A percentile compares a stretch with the other conserved stretches of the same genome.
These are phyloP conservation scores for Endocalyx cinctus DNA, from an alignment of 2,329 filamentous ascomycete species.

Conservation along the genomic window DNA sequence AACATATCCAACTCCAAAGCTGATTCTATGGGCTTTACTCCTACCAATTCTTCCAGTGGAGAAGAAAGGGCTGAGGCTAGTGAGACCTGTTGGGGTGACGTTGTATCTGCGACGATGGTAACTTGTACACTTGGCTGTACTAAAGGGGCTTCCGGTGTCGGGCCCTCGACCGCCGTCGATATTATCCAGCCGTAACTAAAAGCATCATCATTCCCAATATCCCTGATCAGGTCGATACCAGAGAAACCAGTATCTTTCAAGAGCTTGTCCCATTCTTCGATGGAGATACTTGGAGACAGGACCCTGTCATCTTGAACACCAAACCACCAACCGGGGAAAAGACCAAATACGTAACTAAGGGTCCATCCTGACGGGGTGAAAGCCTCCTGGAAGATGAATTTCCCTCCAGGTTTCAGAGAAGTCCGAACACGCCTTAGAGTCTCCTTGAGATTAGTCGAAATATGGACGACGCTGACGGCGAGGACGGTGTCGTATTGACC, in stretches of 20 bases:
- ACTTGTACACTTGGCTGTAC: no score
- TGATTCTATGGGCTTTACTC: no score
- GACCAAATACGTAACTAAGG: conserved; percentile 11
- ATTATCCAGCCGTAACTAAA: conserved; percentile 7
- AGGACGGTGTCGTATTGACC: conserved; percentile 11
- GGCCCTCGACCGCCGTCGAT: no score
- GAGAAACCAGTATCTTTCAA: conserved; percentile 9
- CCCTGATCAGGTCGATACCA: conserved; percentile 7
- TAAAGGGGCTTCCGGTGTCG: no score
- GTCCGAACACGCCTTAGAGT: conserved; percentile 7
- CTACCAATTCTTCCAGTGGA: no score
- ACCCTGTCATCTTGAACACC: conserved; percentile 3
- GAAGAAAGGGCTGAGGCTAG: no score
- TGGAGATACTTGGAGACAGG: conserved; percentile 4
- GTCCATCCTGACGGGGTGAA: conserved; percentile 4
- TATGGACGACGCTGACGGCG: conserved; percentile 12
- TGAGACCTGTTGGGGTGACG: no score
- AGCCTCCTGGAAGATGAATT: conserved; percentile 10
- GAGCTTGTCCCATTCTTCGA: conserved; percentile 6
- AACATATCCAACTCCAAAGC: no score
- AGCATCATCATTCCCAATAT: conserved; percentile 3
- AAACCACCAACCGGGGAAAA: conserved; percentile 15
- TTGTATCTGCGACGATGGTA: no score
- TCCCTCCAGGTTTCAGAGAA: conserved; percentile 14
- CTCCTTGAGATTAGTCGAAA: conserved; percentile 4